phyloP scores from a whole-genome alignment of 768 basidiomycete genomes.

The Phlebiopsis flavidoalba region DNA sequence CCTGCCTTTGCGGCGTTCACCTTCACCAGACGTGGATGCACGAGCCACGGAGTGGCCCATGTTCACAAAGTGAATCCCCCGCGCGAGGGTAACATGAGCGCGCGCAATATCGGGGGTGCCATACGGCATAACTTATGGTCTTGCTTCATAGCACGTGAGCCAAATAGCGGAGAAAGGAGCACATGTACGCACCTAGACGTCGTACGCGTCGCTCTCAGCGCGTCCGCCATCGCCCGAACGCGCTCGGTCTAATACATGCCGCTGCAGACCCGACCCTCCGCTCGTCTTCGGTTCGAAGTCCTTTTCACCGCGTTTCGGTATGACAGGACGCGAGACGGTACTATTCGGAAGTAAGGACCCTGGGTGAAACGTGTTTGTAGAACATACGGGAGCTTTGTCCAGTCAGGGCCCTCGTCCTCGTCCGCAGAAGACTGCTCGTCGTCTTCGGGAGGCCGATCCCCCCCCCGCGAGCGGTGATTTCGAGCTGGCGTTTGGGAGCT shows the following conservation, averaged over 20 bases:
- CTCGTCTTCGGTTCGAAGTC: slow-evolving; percentile 82
- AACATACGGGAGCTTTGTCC: slow-evolving; percentile 70
- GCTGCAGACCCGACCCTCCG: slow-evolving; percentile 69
- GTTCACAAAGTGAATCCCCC: slow-evolving; percentile 77
- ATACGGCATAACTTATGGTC: slow-evolving; percentile 73
- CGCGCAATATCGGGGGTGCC: slow-evolving; percentile 64
- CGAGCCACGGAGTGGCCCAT: slow-evolving; percentile 79
- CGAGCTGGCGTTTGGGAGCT: slow-evolving; percentile 32
- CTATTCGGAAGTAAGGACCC: slow-evolving; percentile 2
- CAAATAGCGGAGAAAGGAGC: background rate
- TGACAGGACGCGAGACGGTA: slow-evolving; percentile 51
- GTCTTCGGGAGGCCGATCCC: slow-evolving; percentile 38
- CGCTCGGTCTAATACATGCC: slow-evolving; percentile 74
- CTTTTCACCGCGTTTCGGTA: slow-evolving; percentile 96
- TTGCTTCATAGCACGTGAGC: slow-evolving; percentile 42
- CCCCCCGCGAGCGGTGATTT: slow-evolving; percentile 22
- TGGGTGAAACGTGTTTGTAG: background rate
- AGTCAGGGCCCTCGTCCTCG: slow-evolving; percentile 75
- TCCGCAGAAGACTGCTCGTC: slow-evolving; percentile 57
- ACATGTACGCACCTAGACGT: slow-evolving; percentile 61
- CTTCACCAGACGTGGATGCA: slow-evolving; percentile 19
- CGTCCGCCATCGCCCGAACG: slow-evolving; percentile 84
- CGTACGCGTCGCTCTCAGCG: slow-evolving; percentile 66
- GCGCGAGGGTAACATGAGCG: slow-evolving; percentile 62
- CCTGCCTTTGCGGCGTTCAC: slow-evolving; percentile 42